Conservation (phyloP, 2,329 filamentous ascomycete genomes). For the Apiospora phragmitis region DNA sequence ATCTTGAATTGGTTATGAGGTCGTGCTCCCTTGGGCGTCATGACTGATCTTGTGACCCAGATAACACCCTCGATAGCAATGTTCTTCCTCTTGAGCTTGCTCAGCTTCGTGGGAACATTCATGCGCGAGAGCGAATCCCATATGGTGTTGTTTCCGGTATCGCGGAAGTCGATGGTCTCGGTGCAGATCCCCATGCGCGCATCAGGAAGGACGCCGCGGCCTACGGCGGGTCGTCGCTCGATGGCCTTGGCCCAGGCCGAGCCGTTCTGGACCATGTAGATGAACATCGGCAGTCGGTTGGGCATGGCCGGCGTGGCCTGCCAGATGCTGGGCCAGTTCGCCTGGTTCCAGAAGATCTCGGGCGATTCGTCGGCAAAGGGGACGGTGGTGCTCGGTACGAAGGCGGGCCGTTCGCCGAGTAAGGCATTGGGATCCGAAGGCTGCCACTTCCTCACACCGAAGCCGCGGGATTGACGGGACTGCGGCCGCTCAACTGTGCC, state of each 20-base stretch:
- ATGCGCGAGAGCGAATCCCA: background rate
- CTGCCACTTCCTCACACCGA: background rate
- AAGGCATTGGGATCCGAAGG: background rate
- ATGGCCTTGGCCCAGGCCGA: background rate
- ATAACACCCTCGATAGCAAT: background rate
- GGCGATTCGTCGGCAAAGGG: background rate
- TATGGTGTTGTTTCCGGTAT: background rate
- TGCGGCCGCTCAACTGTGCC: too few relatives aligned
- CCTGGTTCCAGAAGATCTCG: background rate
- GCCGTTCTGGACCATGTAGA: slow-evolving; percentile 1
- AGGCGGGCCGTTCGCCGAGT: slow-evolving; percentile 10
- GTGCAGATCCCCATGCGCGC: slow-evolving; percentile 8
- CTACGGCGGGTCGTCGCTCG: background rate
- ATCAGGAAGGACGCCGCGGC: slow-evolving; percentile 1
- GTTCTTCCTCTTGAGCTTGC: background rate
- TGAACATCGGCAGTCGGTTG: background rate
- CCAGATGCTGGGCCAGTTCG: background rate
- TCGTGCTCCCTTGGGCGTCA: background rate
- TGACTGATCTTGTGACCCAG: background rate
- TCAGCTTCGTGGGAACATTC: background rate
- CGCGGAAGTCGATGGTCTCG: background rate
- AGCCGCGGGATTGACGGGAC: background rate
- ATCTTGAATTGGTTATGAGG: background rate
- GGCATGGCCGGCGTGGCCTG: background rate
- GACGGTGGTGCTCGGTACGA: background rate